phyloP scores from a whole-genome alignment of 345 rosid genomes.

The Psidium friedrichsthalianum region DNA sequence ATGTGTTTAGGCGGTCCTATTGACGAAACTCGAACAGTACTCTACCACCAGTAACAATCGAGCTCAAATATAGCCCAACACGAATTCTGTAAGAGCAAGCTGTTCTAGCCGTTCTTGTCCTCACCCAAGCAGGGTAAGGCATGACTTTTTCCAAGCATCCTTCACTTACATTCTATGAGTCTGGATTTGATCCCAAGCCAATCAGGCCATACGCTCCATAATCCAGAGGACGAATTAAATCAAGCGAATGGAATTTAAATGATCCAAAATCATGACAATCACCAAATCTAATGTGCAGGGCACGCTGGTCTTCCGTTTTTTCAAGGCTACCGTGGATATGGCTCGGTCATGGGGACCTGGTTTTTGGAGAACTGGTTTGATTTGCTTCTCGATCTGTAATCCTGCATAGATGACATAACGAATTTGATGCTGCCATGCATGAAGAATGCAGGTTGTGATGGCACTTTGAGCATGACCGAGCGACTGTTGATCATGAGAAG shows the following conservation, averaged over 20 bases:
- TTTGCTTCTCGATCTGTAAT: too few relatives aligned
- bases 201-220: too few relatives aligned
- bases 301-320: not conserved
- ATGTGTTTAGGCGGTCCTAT: not conserved
- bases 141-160: not conserved
- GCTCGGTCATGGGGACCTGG: too few relatives aligned
- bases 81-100: not conserved
- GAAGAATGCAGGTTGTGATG: slow-evolving; percentile 29
- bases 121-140: not conserved
- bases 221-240: not conserved
- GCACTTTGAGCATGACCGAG: slow-evolving; percentile 29
- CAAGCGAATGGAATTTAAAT: not conserved
- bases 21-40: not conserved
- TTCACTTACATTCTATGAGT: not conserved
- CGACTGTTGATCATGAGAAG: slow-evolving; percentile 34
- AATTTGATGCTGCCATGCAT: too few relatives aligned
- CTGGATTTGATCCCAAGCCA: too few relatives aligned
- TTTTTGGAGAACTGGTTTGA: too few relatives aligned
- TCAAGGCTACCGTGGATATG: too few relatives aligned
- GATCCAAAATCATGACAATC: not conserved
- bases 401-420: too few relatives aligned
- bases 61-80: slow-evolving; percentile 1
- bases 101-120: not conserved
- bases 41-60: not conserved
- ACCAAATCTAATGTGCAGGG: not conserved